Evolutionary conservation across 163 green algal species (phyloP), one percentile per base, ranked within the genome.

Genomic region (Coccomyxa subellipsoidea): DNA sequence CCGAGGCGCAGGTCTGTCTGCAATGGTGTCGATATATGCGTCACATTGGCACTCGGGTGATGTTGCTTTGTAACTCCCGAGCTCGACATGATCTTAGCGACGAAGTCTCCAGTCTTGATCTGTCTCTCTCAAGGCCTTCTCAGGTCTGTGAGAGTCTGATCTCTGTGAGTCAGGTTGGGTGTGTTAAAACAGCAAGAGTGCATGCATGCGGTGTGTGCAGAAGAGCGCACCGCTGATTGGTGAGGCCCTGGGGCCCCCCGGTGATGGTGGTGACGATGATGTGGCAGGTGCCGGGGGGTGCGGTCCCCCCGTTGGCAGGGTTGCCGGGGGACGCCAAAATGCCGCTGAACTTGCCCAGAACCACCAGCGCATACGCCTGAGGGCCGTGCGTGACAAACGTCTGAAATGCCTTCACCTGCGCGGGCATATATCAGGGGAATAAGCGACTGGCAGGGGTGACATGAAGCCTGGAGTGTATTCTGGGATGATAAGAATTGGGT

Each of bases 231-330:
- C 47, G 69, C 10, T 77, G 34, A 36, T 86, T 85, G 35, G 82
- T 90, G 32, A 88, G 27, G 23, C 81, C 80, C 0, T 23, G 5
- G 21, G 86, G 86, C 6, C 86, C 86, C 1, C 32, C 71, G 21
- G 77, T 81, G 54, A 90, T 89, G 47, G 15, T 79, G 25, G 88
- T 78, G 4, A 85, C 84, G 9, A 89, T 38, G 21, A 92, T 81
- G 47, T 70, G 73, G 53, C 73, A 84, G 72, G 6, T 78, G 21
- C 34, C 59, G 5, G 27, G 54, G 35, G 47, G 37, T 21, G 37
- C 38, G 69, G 32, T 15, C 29, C 15, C 36, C 21, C 75, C 75
- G 31, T 35, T 31, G 38, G 38, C 81, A 36, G 84, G 84, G 69
- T 88, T 88, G 81, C 71, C 73, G 9, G 54, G 31, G 12, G n/a